Conservation (phyloP, 345 rosid genomes). For the Excoecaria agallocha region DNA sequence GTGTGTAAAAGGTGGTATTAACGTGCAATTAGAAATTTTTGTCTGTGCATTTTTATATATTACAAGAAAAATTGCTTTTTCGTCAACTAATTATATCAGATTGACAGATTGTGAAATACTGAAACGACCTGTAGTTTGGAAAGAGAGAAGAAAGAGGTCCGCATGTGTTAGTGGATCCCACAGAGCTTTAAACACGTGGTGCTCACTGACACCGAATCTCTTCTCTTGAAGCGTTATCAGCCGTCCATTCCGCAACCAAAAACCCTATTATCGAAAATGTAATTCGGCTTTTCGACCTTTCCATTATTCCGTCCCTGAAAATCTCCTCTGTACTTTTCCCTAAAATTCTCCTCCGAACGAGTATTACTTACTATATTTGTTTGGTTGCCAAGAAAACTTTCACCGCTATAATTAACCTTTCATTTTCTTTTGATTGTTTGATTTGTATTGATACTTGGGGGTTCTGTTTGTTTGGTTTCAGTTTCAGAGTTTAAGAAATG, state of each 20-base stretch:
- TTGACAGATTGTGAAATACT: no score
- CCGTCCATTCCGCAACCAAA: background rate
- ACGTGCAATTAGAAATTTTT: no score
- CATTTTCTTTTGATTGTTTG: background rate
- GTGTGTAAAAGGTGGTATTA: no score
- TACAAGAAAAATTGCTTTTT: no score
- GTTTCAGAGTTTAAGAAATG: slow-evolving; percentile 27
- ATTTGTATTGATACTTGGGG: background rate
- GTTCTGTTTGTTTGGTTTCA: no score
- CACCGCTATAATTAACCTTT: background rate
- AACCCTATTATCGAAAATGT: background rate
- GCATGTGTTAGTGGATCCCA: background rate
- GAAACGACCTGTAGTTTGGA: no score
- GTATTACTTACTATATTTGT: background rate
- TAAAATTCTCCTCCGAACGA: background rate
- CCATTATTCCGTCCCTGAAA: background rate
- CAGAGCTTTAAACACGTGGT: background rate
- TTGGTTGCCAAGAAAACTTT: slow-evolving; percentile 2
- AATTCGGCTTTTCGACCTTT: background rate
- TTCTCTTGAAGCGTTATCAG: background rate
- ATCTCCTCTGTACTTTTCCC: background rate
- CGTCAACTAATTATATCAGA: no score
- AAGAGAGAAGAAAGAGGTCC: no score
- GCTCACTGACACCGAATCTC: background rate
- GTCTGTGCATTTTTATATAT: no score